A percentile compares a stretch with the other conserved stretches of the same genome.
These are phyloP conservation scores for Cryptomeria japonica DNA, from an alignment of 75 land plant genomes.

Conservation along the genomic window DNA sequence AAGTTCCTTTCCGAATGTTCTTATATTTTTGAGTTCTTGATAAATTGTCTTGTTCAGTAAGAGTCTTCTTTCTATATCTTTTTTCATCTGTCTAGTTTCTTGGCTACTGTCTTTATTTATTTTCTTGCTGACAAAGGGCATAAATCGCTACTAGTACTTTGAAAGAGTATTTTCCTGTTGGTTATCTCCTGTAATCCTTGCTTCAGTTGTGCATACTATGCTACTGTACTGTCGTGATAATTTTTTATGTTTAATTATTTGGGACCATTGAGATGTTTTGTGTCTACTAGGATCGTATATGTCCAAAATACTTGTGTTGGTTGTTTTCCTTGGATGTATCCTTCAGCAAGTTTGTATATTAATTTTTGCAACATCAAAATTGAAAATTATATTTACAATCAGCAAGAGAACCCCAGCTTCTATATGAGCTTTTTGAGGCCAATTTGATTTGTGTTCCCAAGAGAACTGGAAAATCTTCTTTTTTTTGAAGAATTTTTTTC, in stretches of 20 bases:
- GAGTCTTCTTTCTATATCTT: not conserved
- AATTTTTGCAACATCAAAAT: not conserved
- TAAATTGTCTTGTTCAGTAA: not conserved
- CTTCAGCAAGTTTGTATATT: not conserved
- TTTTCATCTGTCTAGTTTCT: not conserved
- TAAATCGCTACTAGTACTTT: not conserved
- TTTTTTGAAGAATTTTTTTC: not conserved
- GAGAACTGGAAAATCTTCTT: not conserved
- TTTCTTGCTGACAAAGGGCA: slow-evolving; percentile 1
- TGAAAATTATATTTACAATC: not conserved
- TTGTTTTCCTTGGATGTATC: too few relatives aligned
- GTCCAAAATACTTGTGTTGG: not conserved
- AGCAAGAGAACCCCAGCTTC: not conserved
- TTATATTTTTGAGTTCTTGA: not conserved
- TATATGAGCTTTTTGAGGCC: not conserved
- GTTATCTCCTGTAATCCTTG: not conserved
- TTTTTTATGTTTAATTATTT: not conserved
- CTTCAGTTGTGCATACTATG: not conserved
- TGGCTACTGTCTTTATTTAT: not conserved
- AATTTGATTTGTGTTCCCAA: not conserved
- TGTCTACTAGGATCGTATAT: not conserved
- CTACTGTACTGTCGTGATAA: not conserved
- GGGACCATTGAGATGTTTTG: not conserved
- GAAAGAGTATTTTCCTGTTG: not conserved
- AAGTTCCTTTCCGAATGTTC: not conserved